These are phyloP conservation scores for Alternaria incomplexa DNA, from an alignment of 2,329 filamentous ascomycete species.

Conservation along the genomic window DNA sequence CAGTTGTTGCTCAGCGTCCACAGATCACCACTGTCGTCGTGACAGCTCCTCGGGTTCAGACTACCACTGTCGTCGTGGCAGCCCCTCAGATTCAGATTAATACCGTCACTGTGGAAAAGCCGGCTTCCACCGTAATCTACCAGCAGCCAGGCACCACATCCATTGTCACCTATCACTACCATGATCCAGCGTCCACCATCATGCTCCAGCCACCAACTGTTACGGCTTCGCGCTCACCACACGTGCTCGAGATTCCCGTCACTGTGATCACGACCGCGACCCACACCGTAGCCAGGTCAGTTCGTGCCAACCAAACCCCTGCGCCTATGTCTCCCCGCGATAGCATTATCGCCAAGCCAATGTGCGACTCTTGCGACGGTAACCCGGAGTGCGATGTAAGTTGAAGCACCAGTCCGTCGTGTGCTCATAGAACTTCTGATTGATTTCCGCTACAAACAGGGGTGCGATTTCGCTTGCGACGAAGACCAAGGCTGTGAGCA, in stretches of 20 bases:
- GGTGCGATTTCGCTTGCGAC: not conserved
- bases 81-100: not conserved
- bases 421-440: not conserved
- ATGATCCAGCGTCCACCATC: not conserved
- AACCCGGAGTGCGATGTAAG: not conserved
- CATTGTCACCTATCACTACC: not conserved
- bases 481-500: not conserved
- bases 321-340: not conserved
- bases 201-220: not conserved
- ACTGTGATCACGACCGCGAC: not conserved
- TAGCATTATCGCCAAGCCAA: not conserved
- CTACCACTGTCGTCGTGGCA: no score
- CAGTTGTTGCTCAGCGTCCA: not conserved
- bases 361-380: not conserved
- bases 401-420: not conserved
- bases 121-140: not conserved
- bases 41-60: not conserved
- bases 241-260: not conserved
- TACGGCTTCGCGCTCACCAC: not conserved
- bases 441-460: not conserved
- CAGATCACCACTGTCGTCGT: no score
- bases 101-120: not conserved
- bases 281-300: not conserved
- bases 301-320: not conserved
- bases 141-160: not conserved